Evolutionary conservation across 495 filamentous ascomycete species (phyloP).

Genomic region (Penicillium verhagenii): DNA sequence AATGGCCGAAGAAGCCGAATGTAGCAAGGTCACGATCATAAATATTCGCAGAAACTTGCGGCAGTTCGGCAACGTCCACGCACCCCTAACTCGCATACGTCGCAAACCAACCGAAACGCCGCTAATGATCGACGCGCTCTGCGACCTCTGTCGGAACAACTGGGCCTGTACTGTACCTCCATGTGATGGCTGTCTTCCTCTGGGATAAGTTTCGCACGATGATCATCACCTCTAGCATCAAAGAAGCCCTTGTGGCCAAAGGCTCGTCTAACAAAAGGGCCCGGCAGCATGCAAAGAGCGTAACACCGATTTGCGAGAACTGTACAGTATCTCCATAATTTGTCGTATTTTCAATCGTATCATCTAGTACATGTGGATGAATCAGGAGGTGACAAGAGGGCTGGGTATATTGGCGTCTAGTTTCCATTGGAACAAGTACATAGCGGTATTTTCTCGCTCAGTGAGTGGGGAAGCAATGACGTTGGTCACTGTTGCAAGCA

Average conservation of each 20-base stretch:
- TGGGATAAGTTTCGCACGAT: constrained; percentile 13
- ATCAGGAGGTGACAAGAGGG: too few relatives aligned
- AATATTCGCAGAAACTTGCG: constrained; percentile 9
- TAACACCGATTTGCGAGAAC: neutral
- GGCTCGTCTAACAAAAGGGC: constrained; percentile 13
- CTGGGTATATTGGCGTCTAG: too few relatives aligned
- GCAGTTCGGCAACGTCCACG: constrained; percentile 2
- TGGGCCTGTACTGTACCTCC: constrained; percentile 6
- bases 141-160: neutral
- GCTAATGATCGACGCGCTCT: neutral
- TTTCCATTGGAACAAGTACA: too few relatives aligned
- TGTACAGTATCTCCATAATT: neutral
- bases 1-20: constrained; percentile 14
- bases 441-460: too few relatives aligned
- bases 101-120: neutral
- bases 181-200: constrained; percentile 10
- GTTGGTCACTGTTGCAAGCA: too few relatives aligned
- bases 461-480: too few relatives aligned
- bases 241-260: neutral
- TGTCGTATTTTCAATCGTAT: neutral
- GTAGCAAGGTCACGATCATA: constrained; percentile 7
- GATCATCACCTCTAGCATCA: constrained; percentile 15
- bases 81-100: neutral
- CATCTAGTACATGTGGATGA: too few relatives aligned
- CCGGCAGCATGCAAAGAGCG: constrained; percentile 14